These are phyloP conservation scores for Cryptosporidium tyzzeri DNA, from an alignment of 169 alveolate genomes.

Conservation along the genomic window DNA sequence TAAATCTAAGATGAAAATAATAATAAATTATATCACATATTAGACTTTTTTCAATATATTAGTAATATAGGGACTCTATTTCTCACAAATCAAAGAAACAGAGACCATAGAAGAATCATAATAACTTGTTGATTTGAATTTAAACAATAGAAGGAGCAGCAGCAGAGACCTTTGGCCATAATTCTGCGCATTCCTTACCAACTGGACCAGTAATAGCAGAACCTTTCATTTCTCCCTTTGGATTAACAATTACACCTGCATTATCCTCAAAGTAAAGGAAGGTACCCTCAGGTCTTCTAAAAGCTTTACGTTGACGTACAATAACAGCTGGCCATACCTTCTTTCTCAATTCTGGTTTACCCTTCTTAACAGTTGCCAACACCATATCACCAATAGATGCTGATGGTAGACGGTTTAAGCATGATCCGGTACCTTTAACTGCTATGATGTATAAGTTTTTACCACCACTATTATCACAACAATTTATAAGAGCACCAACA, in stretches of 20 bases:
- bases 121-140: not conserved
- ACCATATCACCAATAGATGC: slow-evolving; percentile 99
- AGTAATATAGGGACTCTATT: not conserved
- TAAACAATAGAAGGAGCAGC: slow-evolving; percentile 98
- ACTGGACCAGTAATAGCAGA: slow-evolving; percentile 99
- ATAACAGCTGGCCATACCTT: slow-evolving; percentile 98
- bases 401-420: slow-evolving; percentile 97
- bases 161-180: slow-evolving; percentile 99
- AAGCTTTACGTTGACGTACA: slow-evolving; percentile 98
- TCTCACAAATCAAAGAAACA: not conserved
- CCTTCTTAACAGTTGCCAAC: slow-evolving; percentile 97
- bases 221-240: slow-evolving; percentile 99
- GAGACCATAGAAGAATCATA: not conserved
- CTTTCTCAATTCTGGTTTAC: slow-evolving; percentile 98
- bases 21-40: not conserved
- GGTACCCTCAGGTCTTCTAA: slow-evolving; percentile 99
- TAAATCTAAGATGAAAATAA: not conserved
- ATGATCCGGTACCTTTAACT: slow-evolving; percentile 96
- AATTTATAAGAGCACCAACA: slow-evolving; percentile 97
- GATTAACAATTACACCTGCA: slow-evolving; percentile 98
- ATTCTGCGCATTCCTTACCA: slow-evolving; percentile 99
- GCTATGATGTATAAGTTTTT: slow-evolving; percentile 97
- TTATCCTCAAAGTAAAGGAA: slow-evolving; percentile 98
- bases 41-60: not conserved
- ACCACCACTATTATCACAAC: slow-evolving; percentile 99